Conservation (phyloP, 2,329 filamentous ascomycete genomes). For the Cladosporium sp. region DNA sequence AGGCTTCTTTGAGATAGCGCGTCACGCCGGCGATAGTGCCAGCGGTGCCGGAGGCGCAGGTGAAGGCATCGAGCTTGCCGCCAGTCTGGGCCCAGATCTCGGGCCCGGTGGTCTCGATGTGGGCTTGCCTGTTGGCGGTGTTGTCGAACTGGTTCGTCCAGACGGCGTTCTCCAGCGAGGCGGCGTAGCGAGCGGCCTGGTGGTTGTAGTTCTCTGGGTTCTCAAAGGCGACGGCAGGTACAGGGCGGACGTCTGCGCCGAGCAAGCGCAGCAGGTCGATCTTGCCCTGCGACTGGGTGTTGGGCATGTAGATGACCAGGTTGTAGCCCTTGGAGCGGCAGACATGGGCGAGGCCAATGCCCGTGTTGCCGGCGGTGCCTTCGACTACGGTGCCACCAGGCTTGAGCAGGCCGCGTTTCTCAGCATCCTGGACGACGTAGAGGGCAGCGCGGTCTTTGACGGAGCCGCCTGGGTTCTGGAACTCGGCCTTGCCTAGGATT, state of each 20-base stretch:
- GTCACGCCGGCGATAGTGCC: slow-evolving; percentile 90
- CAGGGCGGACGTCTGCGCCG: slow-evolving; percentile 92
- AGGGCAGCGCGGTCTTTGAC: slow-evolving; percentile 96
- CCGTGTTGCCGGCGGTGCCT: slow-evolving; percentile 96
- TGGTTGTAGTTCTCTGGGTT: slow-evolving; percentile 98
- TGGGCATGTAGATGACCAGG: slow-evolving; percentile 98
- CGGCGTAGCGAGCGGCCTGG: slow-evolving; percentile 88
- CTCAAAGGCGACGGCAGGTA: slow-evolving; percentile 92
- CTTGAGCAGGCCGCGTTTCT: slow-evolving; percentile 77
- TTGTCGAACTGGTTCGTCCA: slow-evolving; percentile 99
- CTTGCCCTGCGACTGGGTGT: slow-evolving; percentile 98
- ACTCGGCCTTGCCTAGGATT: slow-evolving; percentile 94
- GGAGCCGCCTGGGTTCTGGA: slow-evolving; percentile 95
- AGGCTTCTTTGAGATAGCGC: slow-evolving; percentile 81
- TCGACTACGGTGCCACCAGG: slow-evolving; percentile 94
- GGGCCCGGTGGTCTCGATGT: slow-evolving; percentile 94
- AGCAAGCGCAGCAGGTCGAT: slow-evolving; percentile 88
- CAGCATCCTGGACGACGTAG: slow-evolving; percentile 90
- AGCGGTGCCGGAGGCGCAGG: slow-evolving; percentile 88
- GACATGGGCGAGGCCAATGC: slow-evolving; percentile 95
- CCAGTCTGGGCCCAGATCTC: slow-evolving; percentile 94
- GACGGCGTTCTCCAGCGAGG: slow-evolving; percentile 79
- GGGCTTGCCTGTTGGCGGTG: slow-evolving; percentile 85
- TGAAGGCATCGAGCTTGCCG: slow-evolving; percentile 88
- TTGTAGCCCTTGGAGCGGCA: slow-evolving; percentile 90